Conservation (phyloP, 306 rosid species). For the Begonia masoniana region DNA sequence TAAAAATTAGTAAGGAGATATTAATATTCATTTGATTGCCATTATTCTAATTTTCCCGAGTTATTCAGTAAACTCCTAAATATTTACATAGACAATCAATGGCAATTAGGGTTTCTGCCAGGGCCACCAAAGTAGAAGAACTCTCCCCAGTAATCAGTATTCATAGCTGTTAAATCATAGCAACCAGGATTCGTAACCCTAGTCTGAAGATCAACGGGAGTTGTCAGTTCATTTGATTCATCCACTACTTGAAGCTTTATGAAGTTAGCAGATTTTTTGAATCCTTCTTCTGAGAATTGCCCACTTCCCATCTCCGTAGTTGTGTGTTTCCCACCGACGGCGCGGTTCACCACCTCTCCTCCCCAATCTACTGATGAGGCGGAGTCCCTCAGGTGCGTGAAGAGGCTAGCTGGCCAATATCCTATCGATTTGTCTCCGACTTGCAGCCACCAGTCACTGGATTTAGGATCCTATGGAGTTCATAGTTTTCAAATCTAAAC, state of each 20-base stretch:
- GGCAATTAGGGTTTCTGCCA: slow-evolving; percentile 70
- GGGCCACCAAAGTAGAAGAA: slow-evolving; percentile 98
- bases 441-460: slow-evolving; percentile 99
- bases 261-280: slow-evolving; percentile 76
- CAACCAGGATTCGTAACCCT: slow-evolving; percentile 78
- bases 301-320: slow-evolving; percentile 96
- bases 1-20: too few species aligned
- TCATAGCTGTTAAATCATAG: slow-evolving; percentile 73
- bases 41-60: too few species aligned
- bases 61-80: too few species aligned
- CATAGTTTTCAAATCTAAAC: neutral
- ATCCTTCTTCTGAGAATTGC: slow-evolving; percentile 76
- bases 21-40: too few species aligned
- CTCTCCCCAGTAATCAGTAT: slow-evolving; percentile 73
- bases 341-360: slow-evolving; percentile 84
- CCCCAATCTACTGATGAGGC: slow-evolving; percentile 98
- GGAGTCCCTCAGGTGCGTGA: slow-evolving; percentile 82
- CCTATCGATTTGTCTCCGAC: slow-evolving; percentile 80
- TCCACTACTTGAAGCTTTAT: slow-evolving; percentile 77
- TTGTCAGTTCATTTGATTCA: slow-evolving; percentile 71
- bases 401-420: slow-evolving; percentile 88
- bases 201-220: slow-evolving; percentile 66
- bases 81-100: slow-evolving; percentile 6
- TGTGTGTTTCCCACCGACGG: slow-evolving; percentile 71
- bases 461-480: slow-evolving; percentile 58